phyloP scores from a whole-genome alignment of 177 flowering plant genomes.

The Telopea speciosissima region DNA sequence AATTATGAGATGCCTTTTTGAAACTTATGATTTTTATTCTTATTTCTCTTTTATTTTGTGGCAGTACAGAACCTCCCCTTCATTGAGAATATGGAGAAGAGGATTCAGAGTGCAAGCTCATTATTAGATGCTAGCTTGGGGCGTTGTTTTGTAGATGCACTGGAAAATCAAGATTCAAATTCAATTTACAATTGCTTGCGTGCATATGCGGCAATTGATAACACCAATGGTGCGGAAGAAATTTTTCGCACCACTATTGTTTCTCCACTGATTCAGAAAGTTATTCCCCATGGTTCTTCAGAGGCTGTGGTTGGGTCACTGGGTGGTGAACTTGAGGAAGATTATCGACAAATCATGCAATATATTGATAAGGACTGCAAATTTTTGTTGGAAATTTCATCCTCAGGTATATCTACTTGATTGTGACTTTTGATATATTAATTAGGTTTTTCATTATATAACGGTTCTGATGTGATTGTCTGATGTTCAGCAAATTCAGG shows the following conservation, averaged over 20 bases:
- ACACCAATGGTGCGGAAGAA: slow-evolving; percentile 81
- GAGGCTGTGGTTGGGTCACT: slow-evolving; percentile 36
- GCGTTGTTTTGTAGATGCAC: slow-evolving; percentile 85
- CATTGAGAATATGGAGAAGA: slow-evolving; percentile 89
- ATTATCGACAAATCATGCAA: slow-evolving; percentile 66
- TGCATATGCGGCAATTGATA: slow-evolving; percentile 97
- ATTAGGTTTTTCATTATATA: background rate
- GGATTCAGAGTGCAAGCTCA: slow-evolving; percentile 74
- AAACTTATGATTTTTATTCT: slow-evolving; percentile 9
- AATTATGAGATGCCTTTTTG: background rate
- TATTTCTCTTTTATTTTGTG: slow-evolving; percentile 36
- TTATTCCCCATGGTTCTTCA: slow-evolving; percentile 48
- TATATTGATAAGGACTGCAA: slow-evolving; percentile 63
- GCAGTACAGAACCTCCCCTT: slow-evolving; percentile 97
- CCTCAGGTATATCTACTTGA: slow-evolving; percentile 39
- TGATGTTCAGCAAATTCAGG: slow-evolving; percentile 85
- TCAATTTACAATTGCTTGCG: slow-evolving; percentile 93
- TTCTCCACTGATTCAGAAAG: slow-evolving; percentile 58
- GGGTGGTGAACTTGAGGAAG: slow-evolving; percentile 70
- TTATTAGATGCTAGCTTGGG: slow-evolving; percentile 84
- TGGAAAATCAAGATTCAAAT: slow-evolving; percentile 74
- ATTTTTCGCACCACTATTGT: slow-evolving; percentile 73
- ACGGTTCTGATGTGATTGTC: slow-evolving; percentile 1
- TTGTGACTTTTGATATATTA: background rate
- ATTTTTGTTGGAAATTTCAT: slow-evolving; percentile 77